Percentiles rank a stretch among this genome's conserved stretches.
Conservation (phyloP, 2,329 filamentous ascomycete species). For the Aspergillaceae sp. region DNA sequence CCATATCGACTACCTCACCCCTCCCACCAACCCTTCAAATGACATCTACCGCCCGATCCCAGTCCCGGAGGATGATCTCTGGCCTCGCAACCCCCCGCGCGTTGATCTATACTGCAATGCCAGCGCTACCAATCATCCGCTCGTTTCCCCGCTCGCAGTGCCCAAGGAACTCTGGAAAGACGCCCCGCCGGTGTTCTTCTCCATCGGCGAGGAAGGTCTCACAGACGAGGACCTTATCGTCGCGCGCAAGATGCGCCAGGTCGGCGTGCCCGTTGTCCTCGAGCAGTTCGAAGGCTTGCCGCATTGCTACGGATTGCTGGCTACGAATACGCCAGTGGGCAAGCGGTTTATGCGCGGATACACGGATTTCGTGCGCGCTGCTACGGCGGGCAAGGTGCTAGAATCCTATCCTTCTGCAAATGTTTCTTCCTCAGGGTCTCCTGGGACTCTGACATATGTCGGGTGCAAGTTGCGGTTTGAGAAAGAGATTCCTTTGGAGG, state of each 20-base stretch:
- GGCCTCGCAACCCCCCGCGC: conserved; percentile 35
- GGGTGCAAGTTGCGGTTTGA: conserved; percentile 19
- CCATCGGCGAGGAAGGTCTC: conserved; percentile 34
- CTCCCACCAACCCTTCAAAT: conserved; percentile 18
- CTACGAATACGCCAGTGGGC: conserved; percentile 41
- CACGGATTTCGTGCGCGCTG: conserved; percentile 44
- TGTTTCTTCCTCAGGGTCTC: conserved; percentile 7
- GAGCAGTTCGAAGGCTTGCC: conserved; percentile 40
- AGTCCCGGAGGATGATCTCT: conserved; percentile 28
- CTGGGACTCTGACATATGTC: conserved; percentile 26
- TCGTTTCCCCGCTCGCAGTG: conserved; percentile 33
- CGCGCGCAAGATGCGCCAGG: conserved; percentile 32
- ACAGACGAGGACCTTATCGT: conserved; percentile 34
- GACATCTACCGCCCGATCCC: conserved; percentile 16
- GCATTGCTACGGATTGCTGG: conserved; percentile 48
- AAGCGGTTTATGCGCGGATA: conserved; percentile 48
- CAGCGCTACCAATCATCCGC: conserved; percentile 30
- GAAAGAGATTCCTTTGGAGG: conserved; percentile 25
- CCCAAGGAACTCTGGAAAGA: conserved; percentile 31
- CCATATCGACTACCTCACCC: conserved; percentile 33
- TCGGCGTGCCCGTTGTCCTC: conserved; percentile 28
- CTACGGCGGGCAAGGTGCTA: conserved; percentile 14
- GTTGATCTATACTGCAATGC: conserved; percentile 36
- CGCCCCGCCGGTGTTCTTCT: conserved; percentile 34
- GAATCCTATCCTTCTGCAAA: too few relatives aligned